These are phyloP conservation scores for Lithocarpus polystachyus DNA, from an alignment of 306 rosid species.

Conservation along the genomic window DNA sequence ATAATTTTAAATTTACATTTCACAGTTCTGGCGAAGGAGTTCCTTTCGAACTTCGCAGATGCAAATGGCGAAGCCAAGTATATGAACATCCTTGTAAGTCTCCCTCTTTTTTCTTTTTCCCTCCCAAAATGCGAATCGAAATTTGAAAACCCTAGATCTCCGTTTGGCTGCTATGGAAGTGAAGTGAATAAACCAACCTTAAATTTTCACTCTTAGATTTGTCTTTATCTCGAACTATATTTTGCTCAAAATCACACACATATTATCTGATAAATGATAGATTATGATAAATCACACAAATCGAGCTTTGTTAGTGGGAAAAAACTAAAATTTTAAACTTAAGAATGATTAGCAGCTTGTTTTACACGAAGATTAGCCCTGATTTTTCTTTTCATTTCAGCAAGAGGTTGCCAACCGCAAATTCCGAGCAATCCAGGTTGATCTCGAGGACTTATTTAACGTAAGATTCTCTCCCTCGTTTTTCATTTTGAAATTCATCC, in stretches of 20 bases:
- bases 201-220: background rate
- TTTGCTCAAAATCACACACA: background rate
- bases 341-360: background rate
- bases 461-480: slow-evolving; percentile 30
- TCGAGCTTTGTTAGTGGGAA: background rate
- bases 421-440: slow-evolving; percentile 65
- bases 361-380: slow-evolving; percentile 6
- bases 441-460: slow-evolving; percentile 70
- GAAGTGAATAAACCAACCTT: background rate
- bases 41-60: slow-evolving; percentile 74
- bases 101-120: background rate
- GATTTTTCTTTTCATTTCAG: slow-evolving; percentile 37
- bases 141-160: slow-evolving; percentile 12
- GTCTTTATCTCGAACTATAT: background rate
- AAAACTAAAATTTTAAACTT: background rate
- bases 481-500: background rate
- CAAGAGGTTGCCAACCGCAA: slow-evolving; percentile 91
- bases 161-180: slow-evolving; percentile 5
- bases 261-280: background rate
- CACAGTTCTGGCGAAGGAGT: slow-evolving; percentile 74
- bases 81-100: slow-evolving; percentile 61
- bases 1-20: background rate
- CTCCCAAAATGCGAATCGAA: background rate
- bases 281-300: background rate
- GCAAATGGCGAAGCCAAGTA: slow-evolving; percentile 70